Base-by-base conservation (phyloP, 345 rosid genomes). In the Salix brachista region DNA sequence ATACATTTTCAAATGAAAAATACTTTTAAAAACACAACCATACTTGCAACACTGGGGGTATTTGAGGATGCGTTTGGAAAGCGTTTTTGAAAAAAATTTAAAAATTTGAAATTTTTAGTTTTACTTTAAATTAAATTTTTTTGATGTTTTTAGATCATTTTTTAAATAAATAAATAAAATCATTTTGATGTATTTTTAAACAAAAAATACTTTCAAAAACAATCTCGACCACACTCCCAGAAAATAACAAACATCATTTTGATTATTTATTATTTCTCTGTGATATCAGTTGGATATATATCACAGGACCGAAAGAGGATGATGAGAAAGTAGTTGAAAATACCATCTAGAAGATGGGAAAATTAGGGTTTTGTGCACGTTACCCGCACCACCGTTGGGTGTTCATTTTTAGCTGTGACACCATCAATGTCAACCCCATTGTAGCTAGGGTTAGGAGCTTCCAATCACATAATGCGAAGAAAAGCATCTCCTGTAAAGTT, bases 161-260 rank as follows among this genome's bases (percentile, higher is more conserved):
- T 32, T 32, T 32, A 0, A 32, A 3, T 30, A 32, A 32, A 32
- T 32, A 32, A 32, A 32, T 4, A 32, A 32, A 4, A 32, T 32
- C 0, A 32, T 32, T 32, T 32, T 32, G 0, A 32, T 32, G 0
- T 4, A 32, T 32, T 32, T 4, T 0, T 32, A 4, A 32, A 32
- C 0, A 32, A 32, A 32, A 32, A 32, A 3, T 32, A 32, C 0
- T 32, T 32, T 32, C 0, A 32, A 32, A 32, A 32, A 32, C 0
- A 30, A 30, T 30, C 4, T 30, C 32, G 3, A 3, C 4, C 0
- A 30, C 4, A 3, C 8, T 28, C 0, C 0, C 0, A 30, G 0
- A 30, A 0, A 30, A 0, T 30, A 0, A 30, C 0, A 30, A 2
- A 30, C 4, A 30, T 0, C 32, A 30, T 30, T 30, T 30, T 3